phyloP scores from a whole-genome alignment of 2,329 filamentous ascomycete species.

The Aspergillus persii region DNA sequence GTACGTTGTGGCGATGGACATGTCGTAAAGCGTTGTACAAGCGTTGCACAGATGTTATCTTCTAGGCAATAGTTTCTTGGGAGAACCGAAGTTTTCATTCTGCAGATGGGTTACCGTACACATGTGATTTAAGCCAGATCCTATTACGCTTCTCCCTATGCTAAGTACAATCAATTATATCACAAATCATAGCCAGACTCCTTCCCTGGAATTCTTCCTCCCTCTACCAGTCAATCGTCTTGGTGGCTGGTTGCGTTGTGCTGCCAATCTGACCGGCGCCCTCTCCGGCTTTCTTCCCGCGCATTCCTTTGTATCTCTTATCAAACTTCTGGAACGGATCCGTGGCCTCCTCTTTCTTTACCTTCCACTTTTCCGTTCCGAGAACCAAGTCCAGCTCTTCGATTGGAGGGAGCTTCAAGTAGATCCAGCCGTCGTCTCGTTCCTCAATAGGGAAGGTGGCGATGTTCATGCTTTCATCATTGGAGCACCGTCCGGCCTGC shows the following conservation, averaged over 20 bases:
- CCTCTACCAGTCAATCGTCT: conserved; percentile 36
- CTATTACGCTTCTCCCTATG: background rate
- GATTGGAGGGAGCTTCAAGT: conserved; percentile 75
- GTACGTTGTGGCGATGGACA: too few relatives aligned
- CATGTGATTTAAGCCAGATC: too few relatives aligned
- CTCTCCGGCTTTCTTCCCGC: conserved; percentile 50
- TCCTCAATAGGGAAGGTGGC: conserved; percentile 78
- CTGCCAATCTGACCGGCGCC: conserved; percentile 14
- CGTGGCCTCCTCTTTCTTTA: conserved; percentile 66
- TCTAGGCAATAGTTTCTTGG: background rate
- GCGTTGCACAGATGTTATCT: too few relatives aligned
- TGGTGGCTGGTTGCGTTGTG: conserved; percentile 19
- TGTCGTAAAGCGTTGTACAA: too few relatives aligned
- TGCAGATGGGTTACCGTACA: background rate
- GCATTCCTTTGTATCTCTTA: conserved; percentile 54
- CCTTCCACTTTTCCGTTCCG: conserved; percentile 75
- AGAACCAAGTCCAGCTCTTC: conserved; percentile 76
- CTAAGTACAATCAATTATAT: background rate
- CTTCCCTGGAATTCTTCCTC: too few relatives aligned
- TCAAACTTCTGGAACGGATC: conserved; percentile 58
- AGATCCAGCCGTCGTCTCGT: conserved; percentile 72
- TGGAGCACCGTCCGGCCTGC: conserved; percentile 68
- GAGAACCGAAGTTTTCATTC: background rate
- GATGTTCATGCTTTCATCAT: conserved; percentile 72
- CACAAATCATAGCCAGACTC: background rate